Conservation (phyloP, 352 stramenopile species). For the Plasmopara muralis region DNA sequence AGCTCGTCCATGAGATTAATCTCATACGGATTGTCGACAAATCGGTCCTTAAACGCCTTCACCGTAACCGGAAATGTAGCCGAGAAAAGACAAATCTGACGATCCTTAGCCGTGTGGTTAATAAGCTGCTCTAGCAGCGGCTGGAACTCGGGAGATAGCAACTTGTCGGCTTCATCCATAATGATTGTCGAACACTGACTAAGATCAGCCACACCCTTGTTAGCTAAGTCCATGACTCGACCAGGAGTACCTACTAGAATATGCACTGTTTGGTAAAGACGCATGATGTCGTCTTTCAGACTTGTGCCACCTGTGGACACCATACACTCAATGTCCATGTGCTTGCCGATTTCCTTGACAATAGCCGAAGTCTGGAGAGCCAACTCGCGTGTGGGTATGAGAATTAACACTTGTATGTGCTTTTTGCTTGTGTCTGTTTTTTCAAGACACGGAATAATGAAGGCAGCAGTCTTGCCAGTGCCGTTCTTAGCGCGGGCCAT, state of each 20-base stretch:
- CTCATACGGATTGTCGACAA: slow-evolving; percentile 97
- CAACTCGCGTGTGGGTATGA: slow-evolving; percentile 98
- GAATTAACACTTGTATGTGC: slow-evolving; percentile 98
- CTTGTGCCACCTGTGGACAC: slow-evolving; percentile 98
- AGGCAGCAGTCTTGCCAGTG: slow-evolving; percentile 99
- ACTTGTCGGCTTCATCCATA: slow-evolving; percentile 99
- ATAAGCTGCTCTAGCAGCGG: slow-evolving; percentile 96
- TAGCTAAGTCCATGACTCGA: slow-evolving; percentile 97
- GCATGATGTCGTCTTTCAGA: slow-evolving; percentile 99
- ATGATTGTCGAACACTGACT: slow-evolving; percentile 96
- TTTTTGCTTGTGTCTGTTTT: slow-evolving; percentile 97
- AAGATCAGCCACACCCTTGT: slow-evolving; percentile 97
- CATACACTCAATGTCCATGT: slow-evolving; percentile 96
- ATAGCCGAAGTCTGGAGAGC: slow-evolving; percentile 97
- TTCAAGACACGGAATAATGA: slow-evolving; percentile 99
- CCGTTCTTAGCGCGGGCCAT: slow-evolving; percentile 99
- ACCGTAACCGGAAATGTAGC: slow-evolving; percentile 99
- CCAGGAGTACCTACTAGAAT: slow-evolving; percentile 98
- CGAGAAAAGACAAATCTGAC: slow-evolving; percentile 99
- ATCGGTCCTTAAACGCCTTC: slow-evolving; percentile 98
- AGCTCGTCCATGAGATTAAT: slow-evolving; percentile 99
- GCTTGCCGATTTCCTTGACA: slow-evolving; percentile 98
- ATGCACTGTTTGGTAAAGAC: slow-evolving; percentile 98
- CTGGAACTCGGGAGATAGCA: slow-evolving; percentile 98
- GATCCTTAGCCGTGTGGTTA: slow-evolving; percentile 88